A percentile compares a stretch with the other conserved stretches of the same genome.
Conservation (phyloP, 2,329 filamentous ascomycete species). For the Fusarium brevicatenulatum region DNA sequence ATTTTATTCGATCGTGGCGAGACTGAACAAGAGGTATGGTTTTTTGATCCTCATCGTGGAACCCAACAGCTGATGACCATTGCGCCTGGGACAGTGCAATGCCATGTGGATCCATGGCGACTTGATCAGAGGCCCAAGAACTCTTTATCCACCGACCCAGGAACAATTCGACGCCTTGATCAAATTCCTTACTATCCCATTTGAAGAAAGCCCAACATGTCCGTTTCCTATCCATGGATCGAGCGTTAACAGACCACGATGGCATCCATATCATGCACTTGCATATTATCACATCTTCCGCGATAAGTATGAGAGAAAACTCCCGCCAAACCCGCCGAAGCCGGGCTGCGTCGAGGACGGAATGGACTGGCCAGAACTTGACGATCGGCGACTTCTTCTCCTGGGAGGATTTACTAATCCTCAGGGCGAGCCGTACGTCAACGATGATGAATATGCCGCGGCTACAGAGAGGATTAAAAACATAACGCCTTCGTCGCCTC, state of each 20-base stretch:
- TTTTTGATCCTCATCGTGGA: accelerated
- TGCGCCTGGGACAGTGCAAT: background rate
- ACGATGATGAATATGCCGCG: background rate
- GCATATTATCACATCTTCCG: slow-evolving; percentile 27
- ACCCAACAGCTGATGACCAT: accelerated
- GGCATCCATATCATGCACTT: slow-evolving; percentile 19
- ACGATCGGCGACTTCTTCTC: background rate
- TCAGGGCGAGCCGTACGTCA: background rate
- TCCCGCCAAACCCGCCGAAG: background rate
- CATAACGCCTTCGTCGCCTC: background rate
- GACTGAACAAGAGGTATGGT: slow-evolving; percentile 1
- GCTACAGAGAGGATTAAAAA: slow-evolving; percentile 6
- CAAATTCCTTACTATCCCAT: background rate
- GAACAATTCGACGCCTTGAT: slow-evolving; percentile 5
- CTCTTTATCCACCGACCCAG: slow-evolving; percentile 20
- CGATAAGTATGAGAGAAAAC: slow-evolving; percentile 1
- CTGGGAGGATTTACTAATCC: background rate
- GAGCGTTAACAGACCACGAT: slow-evolving; percentile 14
- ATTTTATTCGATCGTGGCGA: slow-evolving; percentile 21
- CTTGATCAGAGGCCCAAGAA: background rate
- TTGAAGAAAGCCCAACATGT: accelerated
- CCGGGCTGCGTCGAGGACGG: background rate
- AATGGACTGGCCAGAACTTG: slow-evolving; percentile 14
- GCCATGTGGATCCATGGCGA: slow-evolving; percentile 23
- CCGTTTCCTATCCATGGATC: slow-evolving; percentile 20